Conservation (phyloP, 2,329 filamentous ascomycete species). For the Scedosporium boydii region DNA sequence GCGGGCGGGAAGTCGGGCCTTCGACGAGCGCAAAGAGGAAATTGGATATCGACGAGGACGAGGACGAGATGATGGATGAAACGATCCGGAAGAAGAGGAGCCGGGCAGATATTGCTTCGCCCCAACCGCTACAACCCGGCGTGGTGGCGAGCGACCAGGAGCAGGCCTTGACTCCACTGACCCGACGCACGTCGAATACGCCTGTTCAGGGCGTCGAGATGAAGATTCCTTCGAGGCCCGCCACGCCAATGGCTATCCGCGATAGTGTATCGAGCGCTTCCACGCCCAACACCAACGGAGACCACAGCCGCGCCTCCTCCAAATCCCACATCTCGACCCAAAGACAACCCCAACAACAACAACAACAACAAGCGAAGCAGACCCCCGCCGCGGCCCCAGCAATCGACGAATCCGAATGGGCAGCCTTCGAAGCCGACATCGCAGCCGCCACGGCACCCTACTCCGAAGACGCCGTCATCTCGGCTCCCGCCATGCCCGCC, state of each 20-base stretch:
- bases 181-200: constrained; percentile 39
- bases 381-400: neutral
- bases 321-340: constrained; percentile 14
- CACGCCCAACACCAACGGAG: constrained; percentile 11
- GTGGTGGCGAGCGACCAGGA: constrained; percentile 9
- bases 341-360: constrained; percentile 18
- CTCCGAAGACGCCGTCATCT: constrained; percentile 49
- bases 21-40: constrained; percentile 21
- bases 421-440: constrained; percentile 78
- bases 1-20: neutral
- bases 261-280: constrained; percentile 23
- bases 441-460: constrained; percentile 33
- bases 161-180: constrained; percentile 27
- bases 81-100: constrained; percentile 35
- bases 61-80: constrained; percentile 11
- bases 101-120: constrained; percentile 23
- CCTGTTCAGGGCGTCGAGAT: constrained; percentile 49
- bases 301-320: constrained; percentile 9
- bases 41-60: constrained; percentile 22
- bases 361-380: constrained; percentile 8
- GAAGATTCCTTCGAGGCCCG: constrained; percentile 53
- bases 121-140: constrained; percentile 10
- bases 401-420: constrained; percentile 71
- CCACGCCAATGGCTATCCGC: constrained; percentile 34
- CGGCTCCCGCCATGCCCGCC: constrained; percentile 56